Evolutionary conservation across 1,284 basidiomycete genomes (phyloP), one percentile per base, ranked within the genome.

Genomic region (Pyrrhoderma lamaoense): DNA sequence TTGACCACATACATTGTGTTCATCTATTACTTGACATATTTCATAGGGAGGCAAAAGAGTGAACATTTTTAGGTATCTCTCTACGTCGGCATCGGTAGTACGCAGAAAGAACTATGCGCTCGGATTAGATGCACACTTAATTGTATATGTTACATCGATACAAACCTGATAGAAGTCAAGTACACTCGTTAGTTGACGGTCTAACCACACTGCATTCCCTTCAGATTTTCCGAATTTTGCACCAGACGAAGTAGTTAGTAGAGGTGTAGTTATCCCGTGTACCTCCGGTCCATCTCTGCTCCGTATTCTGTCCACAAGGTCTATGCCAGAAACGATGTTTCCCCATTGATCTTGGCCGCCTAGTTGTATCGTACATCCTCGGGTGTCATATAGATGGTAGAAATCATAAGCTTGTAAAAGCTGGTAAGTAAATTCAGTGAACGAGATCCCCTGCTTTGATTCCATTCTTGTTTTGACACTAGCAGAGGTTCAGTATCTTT

Each of bases 261-360:
- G 72, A 4, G 94, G 95, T 3, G 94, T 89, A 0, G 95, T 99
- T 42, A 99, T 67, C 0, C 93, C 95, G 65, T 75, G 73, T 14
- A 51, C 47, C 21, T 22, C 21, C 31, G 52, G 56, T 3, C 60
- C 59, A 4, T 63, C 61, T 23, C 53, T 59, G 46, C 2, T 46
- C 38, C 9, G 40, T 42, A 75, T 64, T 8, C 81, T 79, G 51
- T 79, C 77, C 59, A 97, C 93, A 42, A 97, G 76, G 52, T 97
- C 92, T 31, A 96, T 76, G 3, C 94, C 94, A 7, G 91, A 89
- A 18, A 93, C 71, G 57, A 99, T 97, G 65, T 99, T 99, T n/a
- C 96, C 95, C 85, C 94, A 94, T 66, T 99, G 96, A 66, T 99
- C 96, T 0, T 89, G 93, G 2, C 96, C 96, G 44, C 96, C 96